These are phyloP conservation scores for Mycotypha africana DNA, from an alignment of 371 early-diverging fungal genomes.

Conservation along the genomic window DNA sequence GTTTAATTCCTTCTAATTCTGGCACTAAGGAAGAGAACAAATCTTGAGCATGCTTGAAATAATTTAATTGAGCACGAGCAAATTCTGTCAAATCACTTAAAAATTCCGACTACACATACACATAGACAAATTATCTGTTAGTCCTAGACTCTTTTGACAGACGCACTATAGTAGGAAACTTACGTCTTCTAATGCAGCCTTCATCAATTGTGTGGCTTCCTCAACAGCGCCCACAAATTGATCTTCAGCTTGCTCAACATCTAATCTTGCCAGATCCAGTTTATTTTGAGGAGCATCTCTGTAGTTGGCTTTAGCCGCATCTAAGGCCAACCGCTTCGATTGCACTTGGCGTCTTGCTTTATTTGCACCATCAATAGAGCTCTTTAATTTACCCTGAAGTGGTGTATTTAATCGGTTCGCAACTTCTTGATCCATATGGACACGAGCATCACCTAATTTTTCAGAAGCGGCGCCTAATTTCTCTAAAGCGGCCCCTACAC, in stretches of 20 bases:
- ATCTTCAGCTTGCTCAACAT: constrained; percentile 89
- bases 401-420: constrained; percentile 72
- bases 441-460: constrained; percentile 71
- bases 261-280: constrained; percentile 64
- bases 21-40: constrained; percentile 75
- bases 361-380: constrained; percentile 72
- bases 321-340: constrained; percentile 72
- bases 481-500: constrained; percentile 75
- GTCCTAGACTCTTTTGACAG: too few species aligned
- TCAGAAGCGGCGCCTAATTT: constrained; percentile 81
- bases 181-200: constrained; percentile 78
- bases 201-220: constrained; percentile 89
- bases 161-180: too few species aligned
- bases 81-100: constrained; percentile 80
- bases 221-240: constrained; percentile 89
- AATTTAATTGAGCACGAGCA: constrained; percentile 82
- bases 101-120: constrained; percentile 64
- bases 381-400: constrained; percentile 62
- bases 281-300: constrained; percentile 52
- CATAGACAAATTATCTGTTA: too few species aligned
- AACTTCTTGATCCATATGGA: constrained; percentile 72
- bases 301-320: constrained; percentile 76
- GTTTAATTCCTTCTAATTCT: constrained; percentile 89
- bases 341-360: constrained; percentile 81
- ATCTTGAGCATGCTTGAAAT: constrained; percentile 78